Evolutionary conservation across 345 rosid species (phyloP), one percentile per base, ranked within the genome.

Genomic region (Hirschfeldia incana): DNA sequence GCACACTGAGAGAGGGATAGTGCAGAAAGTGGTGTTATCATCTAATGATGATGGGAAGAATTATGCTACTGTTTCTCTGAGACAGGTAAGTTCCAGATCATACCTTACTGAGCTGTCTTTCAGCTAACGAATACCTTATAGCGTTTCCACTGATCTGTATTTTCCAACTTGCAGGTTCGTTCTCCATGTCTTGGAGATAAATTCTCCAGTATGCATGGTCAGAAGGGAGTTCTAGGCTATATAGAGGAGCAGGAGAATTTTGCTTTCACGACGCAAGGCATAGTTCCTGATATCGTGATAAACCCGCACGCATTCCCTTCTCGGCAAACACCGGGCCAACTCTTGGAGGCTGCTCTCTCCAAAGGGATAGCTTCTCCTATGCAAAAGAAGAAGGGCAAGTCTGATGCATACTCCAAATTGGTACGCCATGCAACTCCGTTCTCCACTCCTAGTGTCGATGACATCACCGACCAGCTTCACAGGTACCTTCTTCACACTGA

Each of bases 121-220:
- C 49, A 51, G 30, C 28, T 17, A 72, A 27, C 29, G 2, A 32
- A 59, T 61, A 28, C 34, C 8, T 69, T 49, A 32, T 0, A 33
- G 4, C 32, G 58, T 51, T 70, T 36, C 64, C 60, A 34, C 32
- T 55, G 76, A 75, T 75, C 36, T 79, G 39, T 46, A 28, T 69
- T 51, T 58, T 53, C 29, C 49, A 63, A 58, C 15, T 62, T 65
- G 21, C 73, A 95, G 97, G 90, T 95, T 74, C 93, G 98, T 16
- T 80, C 91, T 37, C 97, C 99, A 0, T 83, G 90, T 81, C 94
- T 90, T 17, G 99, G 99, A 60, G 98, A 95, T 83, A 95, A 93
- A 80, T 93, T 95, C 69, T 94, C 96, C 2, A 93, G 99, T 84
- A 93, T 95, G 98, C 99, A 93, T 77, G 98, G 99, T 60, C 97